A percentile compares a stretch with the other conserved stretches of the same genome.
phyloP scores from a whole-genome alignment of 495 filamentous ascomycete species.

The Halenospora varia region DNA sequence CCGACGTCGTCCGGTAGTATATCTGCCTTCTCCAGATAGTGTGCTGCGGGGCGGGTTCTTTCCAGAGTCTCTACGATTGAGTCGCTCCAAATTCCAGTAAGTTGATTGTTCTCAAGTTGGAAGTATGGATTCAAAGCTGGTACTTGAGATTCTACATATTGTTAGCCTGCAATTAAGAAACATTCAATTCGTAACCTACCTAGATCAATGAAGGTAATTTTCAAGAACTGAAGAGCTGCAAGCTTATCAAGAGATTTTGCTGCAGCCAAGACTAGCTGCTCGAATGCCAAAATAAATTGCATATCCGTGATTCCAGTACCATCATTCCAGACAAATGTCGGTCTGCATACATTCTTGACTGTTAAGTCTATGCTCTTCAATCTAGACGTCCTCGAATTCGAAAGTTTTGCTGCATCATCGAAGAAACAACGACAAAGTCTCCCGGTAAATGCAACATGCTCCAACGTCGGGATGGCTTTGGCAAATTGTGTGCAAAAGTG shows the following conservation, averaged over 20 bases:
- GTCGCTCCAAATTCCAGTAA: slow-evolving; percentile 66
- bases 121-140: slow-evolving; percentile 66
- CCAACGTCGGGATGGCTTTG: slow-evolving; percentile 49
- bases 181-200: slow-evolving; percentile 34
- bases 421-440: slow-evolving; percentile 60
- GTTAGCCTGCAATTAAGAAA: slow-evolving; percentile 13
- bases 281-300: slow-evolving; percentile 63
- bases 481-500: slow-evolving; percentile 60
- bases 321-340: slow-evolving; percentile 48
- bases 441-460: slow-evolving; percentile 64
- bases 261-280: slow-evolving; percentile 55
- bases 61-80: slow-evolving; percentile 53
- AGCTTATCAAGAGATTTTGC: slow-evolving; percentile 53
- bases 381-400: slow-evolving; percentile 37
- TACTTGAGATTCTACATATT: slow-evolving; percentile 43
- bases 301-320: slow-evolving; percentile 63
- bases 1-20: slow-evolving; percentile 48
- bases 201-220: slow-evolving; percentile 70
- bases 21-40: slow-evolving; percentile 55
- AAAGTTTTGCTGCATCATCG: slow-evolving; percentile 37
- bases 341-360: slow-evolving; percentile 65
- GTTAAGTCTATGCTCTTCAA: slow-evolving; percentile 63
- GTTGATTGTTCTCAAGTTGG: slow-evolving; percentile 49
- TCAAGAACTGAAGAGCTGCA: slow-evolving; percentile 48
- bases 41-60: slow-evolving; percentile 46